Base-by-base conservation (phyloP, 1,284 basidiomycete genomes). In the Puccinia novopanici region DNA sequence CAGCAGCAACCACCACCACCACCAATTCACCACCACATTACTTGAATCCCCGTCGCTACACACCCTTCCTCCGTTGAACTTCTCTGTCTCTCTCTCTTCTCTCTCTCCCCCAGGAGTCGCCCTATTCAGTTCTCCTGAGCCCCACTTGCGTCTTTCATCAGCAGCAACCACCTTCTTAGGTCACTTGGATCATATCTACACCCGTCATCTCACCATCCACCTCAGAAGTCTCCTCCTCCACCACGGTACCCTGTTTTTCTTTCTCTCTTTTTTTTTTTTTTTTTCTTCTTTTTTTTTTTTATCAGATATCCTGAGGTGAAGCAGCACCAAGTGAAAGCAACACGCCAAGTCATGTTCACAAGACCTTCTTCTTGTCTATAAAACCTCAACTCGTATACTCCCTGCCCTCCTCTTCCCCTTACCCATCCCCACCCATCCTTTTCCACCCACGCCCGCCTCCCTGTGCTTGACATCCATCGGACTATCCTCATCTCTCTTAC, bases 321-420 rank as follows among this genome's bases (percentile, higher is more conserved):
- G 52, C 22, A 54, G 52, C 52, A 54, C 45, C 45, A 45, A 6
- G 45, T 45, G 15, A 6, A 61, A 27, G 30, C 4, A 42, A 4
- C 37, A 17, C 61, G 19, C 30, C 40, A 40, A 52, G 30, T 65
- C 61, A 65, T 65, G 61, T n/a, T 65, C 2, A 42, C 61, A 40
- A 65, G 61, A 42, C 61, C 61, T 42, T 37, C 61, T 65, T 40
- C 34, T 61, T 42, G 61, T 65, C 61, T n/a, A 65, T 65, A 65
- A 65, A 65, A 42, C 24, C 59, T 2, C 6, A 9, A 6, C 59
- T 30, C 19, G 30, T 30, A 15, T 45, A 57, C 55, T 24, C 55
- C 34, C 57, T 61, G 27, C 30, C 57, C 30, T n/a, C 4, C 57
- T 37, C 27, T 12, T 61, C n/a, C 15, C 13, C 57, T 12, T 61